Base-by-base conservation (phyloP, 305 asterid genomes). In the Rubia occidens region DNA sequence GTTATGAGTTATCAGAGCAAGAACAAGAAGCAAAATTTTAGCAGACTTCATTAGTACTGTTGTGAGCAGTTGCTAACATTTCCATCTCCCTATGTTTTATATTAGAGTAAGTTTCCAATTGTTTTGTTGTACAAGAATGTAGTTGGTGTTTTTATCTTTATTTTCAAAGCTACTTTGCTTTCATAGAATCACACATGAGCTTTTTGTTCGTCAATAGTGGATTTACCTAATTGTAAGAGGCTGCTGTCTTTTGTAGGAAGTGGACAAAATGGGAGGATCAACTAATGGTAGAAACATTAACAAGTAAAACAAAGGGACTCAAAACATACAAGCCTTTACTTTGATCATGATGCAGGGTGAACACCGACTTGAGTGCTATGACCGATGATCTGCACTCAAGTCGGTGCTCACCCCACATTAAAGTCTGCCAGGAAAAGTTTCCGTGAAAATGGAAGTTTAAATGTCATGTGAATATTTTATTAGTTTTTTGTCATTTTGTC, bases 171-270 rank as follows among this genome's bases (percentile, higher is more conserved):
- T 60, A 68, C 73, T 60, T 49, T 15, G 21, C 53, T 74, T 61
- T 60, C 56, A 40, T 37, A 37, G 63, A 72, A 65, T 72, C 58
- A 43, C 40, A 49, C 26, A 49, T 40, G 15, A 20, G 7, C 63
- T 68, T 51, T 53, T 68, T 54, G 20, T 18, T 35, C 18, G 49
- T 73, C 54, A 74, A 61, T 51, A 53, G 73, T 70, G 63, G 77
- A 61, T 68, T 44, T 35, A 74, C 73, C 77, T 68, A 74, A 74
- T 69, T 37, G 43, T 4, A 14, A 42, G 20, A 35, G 65, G 59
- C 66, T 29, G 60, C 71, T 66, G 63, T 20, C 59, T 71, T 55
- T 55, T 54, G 29, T 55, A 64, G 65, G 55, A 49, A 37, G 2
- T 51, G 43, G 56, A 37, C 32, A 49, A n/a, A 21, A 8, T 53